These are phyloP conservation scores for Phytophthora quininea DNA, from an alignment of 352 stramenopile species.

Conservation along the genomic window DNA sequence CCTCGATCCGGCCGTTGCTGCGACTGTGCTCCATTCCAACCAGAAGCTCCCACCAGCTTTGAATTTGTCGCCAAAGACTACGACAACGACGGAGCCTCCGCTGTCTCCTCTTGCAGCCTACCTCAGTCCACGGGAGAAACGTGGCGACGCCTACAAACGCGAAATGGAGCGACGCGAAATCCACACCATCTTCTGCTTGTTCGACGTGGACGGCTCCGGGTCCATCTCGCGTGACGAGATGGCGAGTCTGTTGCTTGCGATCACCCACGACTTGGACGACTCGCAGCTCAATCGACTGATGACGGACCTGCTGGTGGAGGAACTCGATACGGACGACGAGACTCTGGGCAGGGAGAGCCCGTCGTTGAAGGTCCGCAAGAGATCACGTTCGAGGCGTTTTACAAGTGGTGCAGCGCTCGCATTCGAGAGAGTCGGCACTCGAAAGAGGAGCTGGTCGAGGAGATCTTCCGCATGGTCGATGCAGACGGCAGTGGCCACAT, in stretches of 20 bases:
- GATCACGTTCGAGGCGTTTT: constrained; percentile 73
- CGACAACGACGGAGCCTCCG: constrained; percentile 31
- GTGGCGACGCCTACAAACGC: constrained; percentile 57
- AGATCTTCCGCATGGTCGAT: constrained; percentile 81
- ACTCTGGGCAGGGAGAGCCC: constrained; percentile 1
- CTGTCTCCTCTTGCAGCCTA: constrained; percentile 63
- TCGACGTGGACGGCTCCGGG: constrained; percentile 68
- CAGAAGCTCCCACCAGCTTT: constrained; percentile 15
- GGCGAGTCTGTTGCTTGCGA: constrained; percentile 55
- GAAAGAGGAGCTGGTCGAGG: constrained; percentile 66
- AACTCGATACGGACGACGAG: constrained; percentile 36
- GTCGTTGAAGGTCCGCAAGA: constrained; percentile 42
- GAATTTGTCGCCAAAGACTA: constrained; percentile 8
- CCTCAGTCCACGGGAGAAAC: constrained; percentile 45
- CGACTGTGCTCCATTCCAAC: constrained; percentile 26
- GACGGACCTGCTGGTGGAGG: constrained; percentile 48
- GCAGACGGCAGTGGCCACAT: constrained; percentile 64
- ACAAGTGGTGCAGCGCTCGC: constrained; percentile 70
- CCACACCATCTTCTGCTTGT: constrained; percentile 72
- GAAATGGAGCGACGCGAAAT: constrained; percentile 77
- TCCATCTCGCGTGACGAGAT: constrained; percentile 69
- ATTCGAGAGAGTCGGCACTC: constrained; percentile 61
- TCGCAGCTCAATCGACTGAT: constrained; percentile 65
- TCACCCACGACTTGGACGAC: constrained; percentile 72
- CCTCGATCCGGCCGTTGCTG: constrained; percentile 20